These are phyloP conservation scores for Tricholoma bakamatsutake DNA, from an alignment of 768 basidiomycete genomes.

Conservation along the genomic window DNA sequence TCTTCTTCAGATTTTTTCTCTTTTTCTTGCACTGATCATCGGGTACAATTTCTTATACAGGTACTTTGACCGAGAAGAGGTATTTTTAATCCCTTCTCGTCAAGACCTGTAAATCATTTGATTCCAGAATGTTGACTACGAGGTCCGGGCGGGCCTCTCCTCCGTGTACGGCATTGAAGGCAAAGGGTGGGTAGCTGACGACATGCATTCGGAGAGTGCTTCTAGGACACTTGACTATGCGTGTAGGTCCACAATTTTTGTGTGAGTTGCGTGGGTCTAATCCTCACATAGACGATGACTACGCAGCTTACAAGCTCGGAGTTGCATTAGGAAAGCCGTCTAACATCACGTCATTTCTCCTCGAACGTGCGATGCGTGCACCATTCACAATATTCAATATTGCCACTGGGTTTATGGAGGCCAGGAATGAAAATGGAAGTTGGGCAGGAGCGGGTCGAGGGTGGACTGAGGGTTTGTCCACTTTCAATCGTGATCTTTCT, in stretches of 20 bases:
- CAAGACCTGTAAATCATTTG: neutral
- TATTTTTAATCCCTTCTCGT: slow-evolving; percentile 6
- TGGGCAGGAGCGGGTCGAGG: slow-evolving; percentile 67
- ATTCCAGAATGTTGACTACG: slow-evolving; percentile 61
- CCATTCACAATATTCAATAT: slow-evolving; percentile 67
- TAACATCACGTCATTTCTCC: slow-evolving; percentile 43
- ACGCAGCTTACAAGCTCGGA: slow-evolving; percentile 57
- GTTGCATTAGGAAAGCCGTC: slow-evolving; percentile 45
- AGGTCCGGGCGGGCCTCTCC: slow-evolving; percentile 78
- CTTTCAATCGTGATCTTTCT: neutral
- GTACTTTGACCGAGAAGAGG: slow-evolving; percentile 72
- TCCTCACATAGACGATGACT: slow-evolving; percentile 60
- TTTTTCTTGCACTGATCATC: neutral
- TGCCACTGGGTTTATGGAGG: slow-evolving; percentile 78
- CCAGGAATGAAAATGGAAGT: slow-evolving; percentile 56
- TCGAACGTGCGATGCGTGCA: slow-evolving; percentile 45
- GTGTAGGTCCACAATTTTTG: slow-evolving; percentile 44
- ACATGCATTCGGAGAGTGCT: slow-evolving; percentile 73
- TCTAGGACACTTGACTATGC: slow-evolving; percentile 77
- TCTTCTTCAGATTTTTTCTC: neutral
- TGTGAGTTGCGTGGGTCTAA: slow-evolving; percentile 36
- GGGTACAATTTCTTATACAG: slow-evolving; percentile 23
- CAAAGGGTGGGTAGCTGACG: slow-evolving; percentile 73
- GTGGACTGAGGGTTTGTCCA: slow-evolving; percentile 60
- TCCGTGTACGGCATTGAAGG: slow-evolving; percentile 48